A percentile compares a stretch with the other conserved stretches of the same genome.
These are phyloP conservation scores for Trichoderma gracile DNA, from an alignment of 2,329 filamentous ascomycete genomes.

Conservation along the genomic window DNA sequence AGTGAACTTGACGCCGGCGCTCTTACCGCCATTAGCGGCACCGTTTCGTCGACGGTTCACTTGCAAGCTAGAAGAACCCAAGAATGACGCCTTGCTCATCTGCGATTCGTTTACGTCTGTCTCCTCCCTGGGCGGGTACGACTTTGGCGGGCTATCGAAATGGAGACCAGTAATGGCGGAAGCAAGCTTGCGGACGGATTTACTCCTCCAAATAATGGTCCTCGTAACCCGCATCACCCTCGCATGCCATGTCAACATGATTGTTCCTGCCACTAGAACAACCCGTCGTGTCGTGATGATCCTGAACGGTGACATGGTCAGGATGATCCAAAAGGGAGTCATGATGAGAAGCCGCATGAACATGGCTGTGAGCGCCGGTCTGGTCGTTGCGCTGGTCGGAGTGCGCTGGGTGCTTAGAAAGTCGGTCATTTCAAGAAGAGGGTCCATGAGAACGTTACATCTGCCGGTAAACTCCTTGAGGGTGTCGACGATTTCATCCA, in stretches of 20 bases:
- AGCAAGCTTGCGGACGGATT: constrained; percentile 67
- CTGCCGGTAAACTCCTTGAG: constrained; percentile 86
- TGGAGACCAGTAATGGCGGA: constrained; percentile 77
- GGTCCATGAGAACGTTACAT: constrained; percentile 90
- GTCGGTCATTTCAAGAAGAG: constrained; percentile 83
- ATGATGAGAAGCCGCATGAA: constrained; percentile 87
- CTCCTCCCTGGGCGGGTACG: constrained; percentile 28
- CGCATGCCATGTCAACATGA: constrained; percentile 89
- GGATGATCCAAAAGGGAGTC: constrained; percentile 80
- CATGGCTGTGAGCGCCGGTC: constrained; percentile 83
- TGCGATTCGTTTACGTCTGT: constrained; percentile 43
- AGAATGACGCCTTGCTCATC: constrained; percentile 43
- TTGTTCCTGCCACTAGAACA: constrained; percentile 79
- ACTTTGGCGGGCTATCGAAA: constrained; percentile 57
- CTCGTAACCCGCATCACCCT: constrained; percentile 81
- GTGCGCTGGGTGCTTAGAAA: constrained; percentile 90
- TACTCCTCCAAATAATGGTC: constrained; percentile 87
- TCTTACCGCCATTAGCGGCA: constrained; percentile 45
- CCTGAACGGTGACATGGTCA: constrained; percentile 79
- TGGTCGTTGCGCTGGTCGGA: constrained; percentile 85
- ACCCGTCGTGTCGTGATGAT: constrained; percentile 86
- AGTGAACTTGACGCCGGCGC: constrained; percentile 87
- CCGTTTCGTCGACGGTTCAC: constrained; percentile 37
- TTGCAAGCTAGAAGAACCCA: constrained; percentile 32
- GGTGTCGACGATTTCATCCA: constrained; percentile 96